Evolutionary conservation across 2,329 filamentous ascomycete species (phyloP).

Genomic region (Talaromyces sp.): DNA sequence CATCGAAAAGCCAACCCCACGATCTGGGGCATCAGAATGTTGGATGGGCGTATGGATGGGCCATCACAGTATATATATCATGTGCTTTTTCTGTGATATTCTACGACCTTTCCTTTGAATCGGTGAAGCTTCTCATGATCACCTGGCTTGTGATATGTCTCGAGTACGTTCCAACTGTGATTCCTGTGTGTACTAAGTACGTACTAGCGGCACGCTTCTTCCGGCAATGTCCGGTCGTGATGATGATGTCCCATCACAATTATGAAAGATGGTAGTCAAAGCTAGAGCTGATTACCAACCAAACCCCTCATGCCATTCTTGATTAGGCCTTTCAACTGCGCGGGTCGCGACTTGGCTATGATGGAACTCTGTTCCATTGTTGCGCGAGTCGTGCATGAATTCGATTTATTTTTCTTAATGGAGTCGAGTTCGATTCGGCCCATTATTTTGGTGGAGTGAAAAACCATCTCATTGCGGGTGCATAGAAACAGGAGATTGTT

Average conservation of each 20-base stretch:
- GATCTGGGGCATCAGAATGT: background rate
- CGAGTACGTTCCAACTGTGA: too few relatives aligned
- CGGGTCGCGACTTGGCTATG: constrained; percentile 3
- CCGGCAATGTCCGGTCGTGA: too few relatives aligned
- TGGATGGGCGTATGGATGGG: too few relatives aligned
- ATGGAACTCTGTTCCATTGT: constrained; percentile 35
- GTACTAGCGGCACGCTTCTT: too few relatives aligned
- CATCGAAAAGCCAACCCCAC: background rate
- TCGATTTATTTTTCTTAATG: background rate
- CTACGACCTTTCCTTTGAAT: too few relatives aligned
- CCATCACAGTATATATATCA: too few relatives aligned
- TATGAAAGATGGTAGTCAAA: constrained; percentile 36
- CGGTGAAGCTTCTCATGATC: too few relatives aligned
- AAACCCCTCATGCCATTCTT: constrained; percentile 33
- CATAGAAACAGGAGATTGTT: constrained; percentile 26
- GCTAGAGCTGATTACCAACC: constrained; percentile 33
- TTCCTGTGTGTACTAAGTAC: too few relatives aligned
- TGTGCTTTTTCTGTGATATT: too few relatives aligned
- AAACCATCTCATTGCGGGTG: constrained; percentile 55
- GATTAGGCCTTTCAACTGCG: background rate
- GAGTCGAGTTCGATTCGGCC: background rate
- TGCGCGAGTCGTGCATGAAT: constrained; percentile 57
- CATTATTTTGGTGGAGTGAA: constrained; percentile 42
- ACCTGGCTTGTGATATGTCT: too few relatives aligned
- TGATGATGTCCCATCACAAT: too few relatives aligned